A percentile compares a stretch with the other conserved stretches of the same genome.
These are phyloP conservation scores for Ambispora gerdemannii DNA, from an alignment of 192 early-diverging fungal genomes.

Conservation along the genomic window DNA sequence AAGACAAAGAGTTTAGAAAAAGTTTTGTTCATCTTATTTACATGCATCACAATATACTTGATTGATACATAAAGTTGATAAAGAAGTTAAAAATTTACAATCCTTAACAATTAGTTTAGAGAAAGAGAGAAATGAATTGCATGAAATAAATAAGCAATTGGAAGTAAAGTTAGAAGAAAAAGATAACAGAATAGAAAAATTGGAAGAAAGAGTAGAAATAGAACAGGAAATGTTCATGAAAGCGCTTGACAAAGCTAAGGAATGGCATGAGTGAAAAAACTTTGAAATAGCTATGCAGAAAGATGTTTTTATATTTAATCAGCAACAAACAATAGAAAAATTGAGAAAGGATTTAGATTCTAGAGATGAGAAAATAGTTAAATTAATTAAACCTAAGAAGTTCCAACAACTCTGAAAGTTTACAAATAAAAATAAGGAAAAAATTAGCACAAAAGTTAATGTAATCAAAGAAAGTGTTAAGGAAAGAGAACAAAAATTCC, in stretches of 20 bases:
- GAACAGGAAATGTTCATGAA: neutral
- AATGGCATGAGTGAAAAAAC: conserved; percentile 11
- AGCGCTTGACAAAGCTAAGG: neutral
- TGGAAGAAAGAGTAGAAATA: conserved; percentile 9
- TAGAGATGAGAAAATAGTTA: conserved; percentile 11
- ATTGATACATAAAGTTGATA: neutral
- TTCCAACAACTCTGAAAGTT: conserved; percentile 20
- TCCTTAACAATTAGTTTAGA: no score
- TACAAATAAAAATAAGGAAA: conserved; percentile 3
- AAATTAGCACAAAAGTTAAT: no score
- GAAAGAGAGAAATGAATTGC: conserved; percentile 11
- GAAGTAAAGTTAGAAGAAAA: neutral
- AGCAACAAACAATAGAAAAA: conserved; percentile 3
- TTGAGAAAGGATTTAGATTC: conserved; percentile 6
- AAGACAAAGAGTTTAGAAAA: conserved; percentile 18
- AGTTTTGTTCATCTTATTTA: conserved; percentile 20
- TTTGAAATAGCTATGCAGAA: conserved; percentile 7
- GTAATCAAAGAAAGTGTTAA: conserved; percentile 3
- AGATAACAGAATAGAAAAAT: neutral
- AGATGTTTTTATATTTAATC: conserved; percentile 8
- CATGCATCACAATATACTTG: neutral
- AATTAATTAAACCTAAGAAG: conserved; percentile 11
- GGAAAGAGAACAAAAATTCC: conserved; percentile 11
- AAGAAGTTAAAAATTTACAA: conserved; percentile 20
- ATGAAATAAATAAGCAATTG: conserved; percentile 5